Conservation (phyloP, 495 filamentous ascomycete genomes). For the Penicillium chermesinum region DNA sequence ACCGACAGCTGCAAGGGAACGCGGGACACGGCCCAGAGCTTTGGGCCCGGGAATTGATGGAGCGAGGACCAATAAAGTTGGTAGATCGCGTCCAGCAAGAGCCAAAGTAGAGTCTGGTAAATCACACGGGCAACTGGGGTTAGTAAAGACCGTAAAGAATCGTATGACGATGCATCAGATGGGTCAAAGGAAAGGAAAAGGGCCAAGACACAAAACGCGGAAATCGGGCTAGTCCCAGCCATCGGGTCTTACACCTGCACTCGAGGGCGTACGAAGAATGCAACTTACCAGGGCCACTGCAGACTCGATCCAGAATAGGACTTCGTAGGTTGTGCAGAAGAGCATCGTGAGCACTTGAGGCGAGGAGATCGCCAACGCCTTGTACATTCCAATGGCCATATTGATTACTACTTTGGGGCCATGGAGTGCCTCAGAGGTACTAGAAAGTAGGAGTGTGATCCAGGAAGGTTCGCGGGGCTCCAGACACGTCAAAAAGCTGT, state of each 20-base stretch:
- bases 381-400: slow-evolving; percentile 10
- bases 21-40: slow-evolving; percentile 33
- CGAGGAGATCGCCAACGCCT: slow-evolving; percentile 1
- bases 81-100: slow-evolving; percentile 29
- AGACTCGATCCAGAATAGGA: slow-evolving; percentile 12
- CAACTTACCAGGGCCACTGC: slow-evolving; percentile 24
- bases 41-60: slow-evolving; percentile 47
- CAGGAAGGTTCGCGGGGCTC: neutral
- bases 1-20: slow-evolving; percentile 30
- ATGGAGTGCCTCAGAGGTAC: neutral
- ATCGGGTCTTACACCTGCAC: neutral
- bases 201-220: neutral
- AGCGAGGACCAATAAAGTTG: slow-evolving; percentile 49
- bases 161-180: neutral
- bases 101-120: slow-evolving; percentile 12
- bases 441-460: neutral
- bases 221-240: neutral
- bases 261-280: slow-evolving; percentile 12
- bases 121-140: neutral
- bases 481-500: neutral
- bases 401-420: slow-evolving; percentile 10
- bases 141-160: slow-evolving; percentile 1
- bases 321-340: slow-evolving; percentile 4
- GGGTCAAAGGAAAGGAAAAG: neutral
- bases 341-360: slow-evolving; percentile 8